Evolutionary conservation across 148 eudicot genomes (phyloP).

Genomic region (Chenopodium quinoa): DNA sequence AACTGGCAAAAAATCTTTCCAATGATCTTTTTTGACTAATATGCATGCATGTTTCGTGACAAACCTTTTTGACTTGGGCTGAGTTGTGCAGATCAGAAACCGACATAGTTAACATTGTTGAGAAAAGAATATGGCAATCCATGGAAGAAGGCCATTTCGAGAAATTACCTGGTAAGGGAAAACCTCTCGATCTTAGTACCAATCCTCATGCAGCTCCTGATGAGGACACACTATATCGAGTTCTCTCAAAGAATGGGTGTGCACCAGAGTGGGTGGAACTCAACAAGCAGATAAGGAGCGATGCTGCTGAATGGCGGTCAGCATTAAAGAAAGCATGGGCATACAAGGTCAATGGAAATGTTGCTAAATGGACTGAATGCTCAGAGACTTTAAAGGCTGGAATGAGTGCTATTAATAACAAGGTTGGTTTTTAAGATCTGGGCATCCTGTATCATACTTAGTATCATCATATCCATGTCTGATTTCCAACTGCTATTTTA

Average conservation of each 20-base stretch:
- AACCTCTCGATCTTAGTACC: conserved; percentile 59
- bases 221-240: conserved; percentile 81
- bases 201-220: conserved; percentile 93
- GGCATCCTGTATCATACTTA: too few species aligned
- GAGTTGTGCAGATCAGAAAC: conserved; percentile 64
- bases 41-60: neutral
- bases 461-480: neutral
- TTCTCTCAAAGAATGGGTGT: conserved; percentile 75
- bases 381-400: conserved; percentile 55
- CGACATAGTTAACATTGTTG: conserved; percentile 72
- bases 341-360: conserved; percentile 37
- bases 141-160: conserved; percentile 96
- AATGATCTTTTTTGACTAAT: neutral
- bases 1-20: neutral
- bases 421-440: conserved; percentile 38
- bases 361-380: conserved; percentile 56
- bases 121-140: conserved; percentile 82
- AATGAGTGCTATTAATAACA: conserved; percentile 59
- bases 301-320: conserved; percentile 59
- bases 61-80: conserved; percentile 16
- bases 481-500: neutral
- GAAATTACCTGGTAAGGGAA: conserved; percentile 85
- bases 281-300: conserved; percentile 67
- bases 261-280: conserved; percentile 94
- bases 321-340: conserved; percentile 55